Evolutionary conservation across 768 basidiomycete genomes (phyloP), one percentile per base, ranked within the genome.

Genomic region (Leccinellum luteum): DNA sequence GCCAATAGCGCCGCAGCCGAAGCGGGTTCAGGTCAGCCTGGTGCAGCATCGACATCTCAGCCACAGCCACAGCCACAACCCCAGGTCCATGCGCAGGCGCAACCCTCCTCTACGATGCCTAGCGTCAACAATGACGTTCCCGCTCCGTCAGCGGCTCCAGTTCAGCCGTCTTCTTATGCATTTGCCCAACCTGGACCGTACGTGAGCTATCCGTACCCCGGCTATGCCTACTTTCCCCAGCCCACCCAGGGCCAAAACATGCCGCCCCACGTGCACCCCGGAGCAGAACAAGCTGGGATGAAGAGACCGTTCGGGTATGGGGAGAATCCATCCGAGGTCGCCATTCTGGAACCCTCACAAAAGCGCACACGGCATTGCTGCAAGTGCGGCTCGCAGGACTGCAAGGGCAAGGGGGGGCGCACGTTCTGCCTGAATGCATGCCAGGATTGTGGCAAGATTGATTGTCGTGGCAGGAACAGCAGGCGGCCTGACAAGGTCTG

Each of bases 371-470:
- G 90, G 41, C 90, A 91, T 65, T 92, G 90, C 64, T 86, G 85
- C 69, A 92, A 92, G 74, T 92, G 90, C 56, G 90, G 90, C 15
- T 85, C 83, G 38, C 84, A 86, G 71, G 84, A 88, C 23, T 92
- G 90, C 70, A 92, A 91, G 68, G 90, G 90, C 50, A 92, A 91
- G 63, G 90, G 90, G 3, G 90, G 90, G 4, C 76, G 89, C 38
- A 75, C 76, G 45, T 90, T 89, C 67, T 92, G 90, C 67, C 76
- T 75, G 63, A 90, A 85, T 68, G 75, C 83, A 43, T 92, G 90
- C 61, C 87, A 89, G 74, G 90, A 92, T 70, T 92, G 90, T 68
- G 87, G 88, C n/a, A 86, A 87, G 75, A 63, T 86, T 61, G 86
- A 88, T 15, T 92, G 90, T 66, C 85, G 80, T 64, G 90, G 90